Percentiles rank a stretch among this genome's conserved stretches.
phyloP scores from a whole-genome alignment of 805 yeast genomes.

The Tetrapisispora nanseiensis region DNA sequence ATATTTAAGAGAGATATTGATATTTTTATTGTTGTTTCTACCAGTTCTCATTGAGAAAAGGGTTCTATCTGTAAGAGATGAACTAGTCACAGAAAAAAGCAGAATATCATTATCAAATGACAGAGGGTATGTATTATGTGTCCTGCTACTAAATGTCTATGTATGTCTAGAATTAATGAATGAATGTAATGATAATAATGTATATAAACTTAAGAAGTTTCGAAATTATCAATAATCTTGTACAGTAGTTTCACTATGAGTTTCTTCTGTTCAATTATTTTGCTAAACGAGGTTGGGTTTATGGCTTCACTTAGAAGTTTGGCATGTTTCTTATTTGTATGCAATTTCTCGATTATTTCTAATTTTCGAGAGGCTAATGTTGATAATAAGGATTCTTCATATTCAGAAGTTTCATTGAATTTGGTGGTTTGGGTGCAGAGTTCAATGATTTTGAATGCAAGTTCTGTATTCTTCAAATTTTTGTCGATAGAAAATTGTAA shows the following conservation, averaged over 20 bases:
- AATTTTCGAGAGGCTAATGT: conserved; percentile 6
- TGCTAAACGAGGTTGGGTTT: too few relatives aligned
- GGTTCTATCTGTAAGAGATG: too few relatives aligned
- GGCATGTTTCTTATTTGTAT: not conserved
- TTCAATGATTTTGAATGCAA: conserved; percentile 24
- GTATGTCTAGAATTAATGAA: too few relatives aligned
- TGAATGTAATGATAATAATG: too few relatives aligned
- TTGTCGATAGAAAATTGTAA: conserved; percentile 20
- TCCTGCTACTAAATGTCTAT: too few relatives aligned
- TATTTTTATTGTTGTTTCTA: too few relatives aligned
- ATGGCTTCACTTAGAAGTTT: not conserved
- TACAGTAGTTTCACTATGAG: not conserved
- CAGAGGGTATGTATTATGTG: too few relatives aligned
- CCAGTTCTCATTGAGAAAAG: too few relatives aligned
- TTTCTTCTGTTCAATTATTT: not conserved
- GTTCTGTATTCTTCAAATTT: conserved; percentile 18
- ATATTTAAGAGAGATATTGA: too few relatives aligned
- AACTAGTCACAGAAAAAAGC: too few relatives aligned
- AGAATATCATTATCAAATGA: too few relatives aligned
- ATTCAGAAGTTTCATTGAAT: conserved; percentile 7
- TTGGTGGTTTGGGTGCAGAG: conserved; percentile 21
- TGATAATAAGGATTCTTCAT: conserved; percentile 11
- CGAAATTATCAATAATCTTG: not conserved
- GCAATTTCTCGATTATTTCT: conserved; percentile 9
- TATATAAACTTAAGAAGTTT: not conserved